These are phyloP conservation scores for Kodamaea anthophila DNA, from an alignment of 1,139 yeast species.

Conservation along the genomic window DNA sequence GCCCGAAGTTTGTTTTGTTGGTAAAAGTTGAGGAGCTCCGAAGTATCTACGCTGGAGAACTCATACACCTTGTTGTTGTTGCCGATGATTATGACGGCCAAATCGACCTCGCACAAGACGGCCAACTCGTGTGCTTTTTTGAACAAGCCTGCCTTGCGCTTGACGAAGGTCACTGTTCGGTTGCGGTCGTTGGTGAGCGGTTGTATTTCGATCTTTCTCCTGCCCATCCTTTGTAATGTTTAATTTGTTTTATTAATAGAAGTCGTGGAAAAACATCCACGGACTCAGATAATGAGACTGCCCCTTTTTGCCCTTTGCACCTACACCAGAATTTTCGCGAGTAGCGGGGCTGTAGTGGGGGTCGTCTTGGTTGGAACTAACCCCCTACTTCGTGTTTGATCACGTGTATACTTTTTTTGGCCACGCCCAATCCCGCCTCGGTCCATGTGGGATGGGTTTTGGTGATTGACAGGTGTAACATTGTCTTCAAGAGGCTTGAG, in stretches of 20 bases:
- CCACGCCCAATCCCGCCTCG: too few relatives aligned
- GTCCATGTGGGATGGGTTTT: too few relatives aligned
- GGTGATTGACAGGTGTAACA: too few relatives aligned
- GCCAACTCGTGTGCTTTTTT: constrained; percentile 95
- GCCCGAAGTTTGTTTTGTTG: constrained; percentile 24
- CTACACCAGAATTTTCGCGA: too few relatives aligned
- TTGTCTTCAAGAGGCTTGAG: not conserved
- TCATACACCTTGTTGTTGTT: constrained; percentile 76
- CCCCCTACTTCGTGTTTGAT: too few relatives aligned
- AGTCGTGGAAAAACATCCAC: constrained; percentile 1
- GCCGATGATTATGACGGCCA: constrained; percentile 88
- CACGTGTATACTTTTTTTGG: too few relatives aligned
- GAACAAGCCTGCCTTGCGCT: constrained; percentile 90
- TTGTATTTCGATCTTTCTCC: constrained; percentile 91
- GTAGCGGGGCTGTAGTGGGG: not conserved
- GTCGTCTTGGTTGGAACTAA: not conserved
- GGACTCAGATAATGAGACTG: too few relatives aligned
- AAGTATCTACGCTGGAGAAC: constrained; percentile 67
- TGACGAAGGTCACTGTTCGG: constrained; percentile 82
- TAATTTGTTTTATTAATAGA: constrained; percentile 3
- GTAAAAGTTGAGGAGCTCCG: constrained; percentile 55
- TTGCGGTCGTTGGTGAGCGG: constrained; percentile 90
- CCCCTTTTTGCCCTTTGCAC: too few relatives aligned
- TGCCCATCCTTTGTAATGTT: constrained; percentile 56
- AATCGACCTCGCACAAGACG: constrained; percentile 85